phyloP scores from a whole-genome alignment of 352 stramenopile species.

The Phytopythium mirpurense region DNA sequence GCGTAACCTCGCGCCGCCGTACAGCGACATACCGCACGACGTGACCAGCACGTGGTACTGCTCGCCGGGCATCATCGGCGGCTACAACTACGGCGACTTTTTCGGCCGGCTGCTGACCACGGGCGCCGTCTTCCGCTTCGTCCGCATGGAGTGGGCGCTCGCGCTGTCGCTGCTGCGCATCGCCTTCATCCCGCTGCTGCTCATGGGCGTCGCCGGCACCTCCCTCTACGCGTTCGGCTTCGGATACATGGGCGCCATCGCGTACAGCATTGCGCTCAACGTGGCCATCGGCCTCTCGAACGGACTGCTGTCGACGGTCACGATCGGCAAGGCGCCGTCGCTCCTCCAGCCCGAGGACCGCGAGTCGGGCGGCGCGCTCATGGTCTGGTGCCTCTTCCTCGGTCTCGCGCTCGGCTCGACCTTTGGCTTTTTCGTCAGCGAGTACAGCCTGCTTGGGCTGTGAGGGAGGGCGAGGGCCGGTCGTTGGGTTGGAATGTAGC shows the following conservation, averaged over 20 bases:
- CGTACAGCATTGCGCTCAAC: conserved; percentile 29
- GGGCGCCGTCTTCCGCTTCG: conserved; percentile 30
- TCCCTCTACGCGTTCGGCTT: conserved; percentile 40
- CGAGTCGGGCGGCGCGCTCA: conserved; percentile 32
- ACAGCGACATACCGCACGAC: conserved; percentile 9
- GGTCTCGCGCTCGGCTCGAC: conserved; percentile 29
- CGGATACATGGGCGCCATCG: conserved; percentile 9
- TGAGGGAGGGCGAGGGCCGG: no score
- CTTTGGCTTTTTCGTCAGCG: conserved; percentile 27
- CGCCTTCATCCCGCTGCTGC: conserved; percentile 32
- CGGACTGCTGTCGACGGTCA: conserved; percentile 39
- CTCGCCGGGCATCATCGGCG: conserved; percentile 34
- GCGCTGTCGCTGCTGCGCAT: conserved; percentile 24
- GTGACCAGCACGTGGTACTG: conserved; percentile 26
- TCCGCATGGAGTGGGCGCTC: conserved; percentile 31
- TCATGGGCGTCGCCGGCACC: conserved; percentile 30
- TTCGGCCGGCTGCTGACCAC: conserved; percentile 31
- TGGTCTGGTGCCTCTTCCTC: conserved; percentile 39
- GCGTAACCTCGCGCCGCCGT: conserved; percentile 8
- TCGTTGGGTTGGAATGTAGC: no score
- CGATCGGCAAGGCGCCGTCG: conserved; percentile 29
- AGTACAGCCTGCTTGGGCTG: conserved; percentile 24
- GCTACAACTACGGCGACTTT: conserved; percentile 46
- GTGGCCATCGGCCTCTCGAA: conserved; percentile 31
- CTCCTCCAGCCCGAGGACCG: conserved; percentile 33